Evolutionary conservation across 352 stramenopile genomes (phyloP).

Genomic region (Phytophthora litchii): DNA sequence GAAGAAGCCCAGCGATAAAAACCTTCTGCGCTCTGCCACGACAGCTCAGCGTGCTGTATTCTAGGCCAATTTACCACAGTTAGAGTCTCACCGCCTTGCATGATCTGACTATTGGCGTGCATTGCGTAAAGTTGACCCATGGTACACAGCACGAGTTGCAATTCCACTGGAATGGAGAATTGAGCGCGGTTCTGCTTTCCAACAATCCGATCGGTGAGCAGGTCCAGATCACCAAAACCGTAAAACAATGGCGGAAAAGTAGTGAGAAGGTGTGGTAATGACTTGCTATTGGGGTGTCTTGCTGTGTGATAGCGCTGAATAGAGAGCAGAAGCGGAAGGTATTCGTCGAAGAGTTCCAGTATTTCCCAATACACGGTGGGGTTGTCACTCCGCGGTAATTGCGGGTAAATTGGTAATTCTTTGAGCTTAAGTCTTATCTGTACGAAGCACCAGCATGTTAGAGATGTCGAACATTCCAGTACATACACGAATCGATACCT

Average conservation of each 20-base stretch:
- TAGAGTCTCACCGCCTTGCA: conserved; percentile 14
- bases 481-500: conserved; percentile 26
- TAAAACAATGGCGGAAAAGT: conserved; percentile 55
- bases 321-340: conserved; percentile 46
- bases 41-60: conserved; percentile 38
- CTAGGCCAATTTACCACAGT: conserved; percentile 9
- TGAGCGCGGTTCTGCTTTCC: conserved; percentile 30
- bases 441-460: not conserved
- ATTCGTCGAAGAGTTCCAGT: conserved; percentile 47
- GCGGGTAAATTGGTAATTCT: conserved; percentile 45
- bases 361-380: conserved; percentile 27
- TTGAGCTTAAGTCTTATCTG: conserved; percentile 60
- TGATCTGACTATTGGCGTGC: conserved; percentile 37
- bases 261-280: conserved; percentile 10
- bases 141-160: conserved; percentile 40
- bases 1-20: conserved; percentile 30
- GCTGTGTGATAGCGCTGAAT: conserved; percentile 39
- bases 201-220: conserved; percentile 40
- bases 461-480: not conserved
- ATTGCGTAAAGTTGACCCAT: conserved; percentile 45
- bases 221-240: conserved; percentile 41
- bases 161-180: conserved; percentile 38
- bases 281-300: not conserved
- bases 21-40: conserved; percentile 34
- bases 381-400: conserved; percentile 15